phyloP scores from a whole-genome alignment of 805 yeast species.

The Ogataea corticis region DNA sequence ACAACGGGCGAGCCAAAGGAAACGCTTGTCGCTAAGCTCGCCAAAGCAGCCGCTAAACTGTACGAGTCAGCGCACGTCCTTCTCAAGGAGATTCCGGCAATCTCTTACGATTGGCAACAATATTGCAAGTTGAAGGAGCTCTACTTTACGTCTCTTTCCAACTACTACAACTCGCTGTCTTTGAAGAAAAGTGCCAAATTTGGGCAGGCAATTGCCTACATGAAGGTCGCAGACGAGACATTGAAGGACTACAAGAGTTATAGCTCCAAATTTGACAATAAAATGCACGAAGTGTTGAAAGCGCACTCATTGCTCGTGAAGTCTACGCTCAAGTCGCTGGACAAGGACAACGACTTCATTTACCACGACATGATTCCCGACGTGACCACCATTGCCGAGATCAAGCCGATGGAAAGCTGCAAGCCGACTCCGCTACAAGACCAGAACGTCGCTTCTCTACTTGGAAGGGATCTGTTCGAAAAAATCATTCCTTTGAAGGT shows the following conservation, averaged over 20 bases:
- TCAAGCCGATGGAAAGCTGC: constrained; percentile 69
- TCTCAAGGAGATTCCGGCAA: constrained; percentile 35
- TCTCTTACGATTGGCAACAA: constrained; percentile 48
- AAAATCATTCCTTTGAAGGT: constrained; percentile 83
- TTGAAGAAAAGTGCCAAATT: constrained; percentile 56
- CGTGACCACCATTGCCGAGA: constrained; percentile 56
- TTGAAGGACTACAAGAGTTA: constrained; percentile 24
- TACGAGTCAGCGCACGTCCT: constrained; percentile 54
- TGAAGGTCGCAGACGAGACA: constrained; percentile 40
- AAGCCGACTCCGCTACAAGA: constrained; percentile 54
- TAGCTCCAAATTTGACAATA: constrained; percentile 24
- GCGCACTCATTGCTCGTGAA: constrained; percentile 21
- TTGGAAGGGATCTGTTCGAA: constrained; percentile 62
- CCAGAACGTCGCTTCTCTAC: constrained; percentile 46
- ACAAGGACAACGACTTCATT: constrained; percentile 86
- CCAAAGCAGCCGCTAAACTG: constrained; percentile 57
- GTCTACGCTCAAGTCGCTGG: constrained; percentile 41
- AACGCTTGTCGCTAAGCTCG: constrained; percentile 72
- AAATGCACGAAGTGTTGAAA: constrained; percentile 34
- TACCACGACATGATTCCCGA: constrained; percentile 79
- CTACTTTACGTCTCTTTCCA: constrained; percentile 60
- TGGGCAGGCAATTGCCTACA: constrained; percentile 72
- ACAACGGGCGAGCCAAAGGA: constrained; percentile 48
- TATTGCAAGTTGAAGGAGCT: constrained; percentile 51
- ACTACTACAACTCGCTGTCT: constrained; percentile 56